Evolutionary conservation across 176 grass and related monocot species (phyloP).

Genomic region (Secale cereale): DNA sequence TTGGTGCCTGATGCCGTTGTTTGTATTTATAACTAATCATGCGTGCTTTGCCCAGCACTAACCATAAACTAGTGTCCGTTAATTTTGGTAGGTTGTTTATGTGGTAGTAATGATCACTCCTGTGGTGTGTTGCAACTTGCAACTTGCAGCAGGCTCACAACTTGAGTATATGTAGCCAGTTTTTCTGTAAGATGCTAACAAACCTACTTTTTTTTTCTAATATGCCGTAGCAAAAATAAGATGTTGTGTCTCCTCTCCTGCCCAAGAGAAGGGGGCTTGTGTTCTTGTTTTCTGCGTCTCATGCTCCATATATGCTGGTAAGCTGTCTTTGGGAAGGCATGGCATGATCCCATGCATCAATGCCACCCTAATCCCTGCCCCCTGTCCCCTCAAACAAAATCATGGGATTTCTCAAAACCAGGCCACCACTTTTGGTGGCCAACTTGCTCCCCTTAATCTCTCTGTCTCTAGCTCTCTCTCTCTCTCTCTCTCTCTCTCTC

Average conservation of each 20-base stretch:
- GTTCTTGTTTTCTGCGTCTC: constrained; percentile 85
- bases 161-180: neutral
- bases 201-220: constrained; percentile 39
- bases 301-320: constrained; percentile 69
- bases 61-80: constrained; percentile 33
- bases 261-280: constrained; percentile 44
- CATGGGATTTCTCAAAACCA: constrained; percentile 87
- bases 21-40: constrained; percentile 53
- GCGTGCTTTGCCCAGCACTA: constrained; percentile 51
- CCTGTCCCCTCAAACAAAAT: constrained; percentile 97
- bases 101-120: constrained; percentile 49
- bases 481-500: neutral
- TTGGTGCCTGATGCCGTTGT: constrained; percentile 44
- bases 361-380: constrained; percentile 78
- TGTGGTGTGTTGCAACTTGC: constrained; percentile 40
- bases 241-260: constrained; percentile 44
- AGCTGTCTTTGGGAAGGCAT: constrained; percentile 72
- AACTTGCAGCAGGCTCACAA: constrained; percentile 30
- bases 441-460: constrained; percentile 30
- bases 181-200: constrained; percentile 25
- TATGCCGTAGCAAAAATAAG: constrained; percentile 22
- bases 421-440: constrained; percentile 60
- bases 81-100: constrained; percentile 36
- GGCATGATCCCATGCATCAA: constrained; percentile 62
- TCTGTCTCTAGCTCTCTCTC: neutral